Evolutionary conservation across 2,329 filamentous ascomycete species (phyloP).

Genomic region (Volutella citrinella): DNA sequence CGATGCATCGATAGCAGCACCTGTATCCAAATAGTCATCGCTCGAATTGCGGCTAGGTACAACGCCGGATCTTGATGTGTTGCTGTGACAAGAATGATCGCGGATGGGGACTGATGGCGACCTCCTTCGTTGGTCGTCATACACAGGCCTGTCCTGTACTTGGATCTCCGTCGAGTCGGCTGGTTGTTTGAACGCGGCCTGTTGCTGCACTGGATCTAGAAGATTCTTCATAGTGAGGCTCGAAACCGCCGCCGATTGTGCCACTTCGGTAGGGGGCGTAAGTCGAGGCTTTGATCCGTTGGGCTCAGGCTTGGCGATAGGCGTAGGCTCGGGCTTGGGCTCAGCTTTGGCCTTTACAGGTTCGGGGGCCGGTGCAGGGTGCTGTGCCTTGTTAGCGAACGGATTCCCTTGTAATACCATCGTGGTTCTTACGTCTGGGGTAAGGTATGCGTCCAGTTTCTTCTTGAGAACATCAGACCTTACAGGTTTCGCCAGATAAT

Average conservation of each 20-base stretch:
- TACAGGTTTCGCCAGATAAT: constrained; percentile 95
- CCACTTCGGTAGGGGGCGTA: constrained; percentile 7
- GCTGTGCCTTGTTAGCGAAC: constrained; percentile 15
- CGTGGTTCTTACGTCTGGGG: constrained; percentile 28
- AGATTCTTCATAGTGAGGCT: too few species aligned
- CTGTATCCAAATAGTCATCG: constrained; percentile 31
- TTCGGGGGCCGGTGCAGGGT: constrained; percentile 9
- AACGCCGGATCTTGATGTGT: constrained; percentile 14
- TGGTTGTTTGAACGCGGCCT: constrained; percentile 31
- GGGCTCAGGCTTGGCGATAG: too few species aligned
- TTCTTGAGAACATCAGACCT: constrained; percentile 80
- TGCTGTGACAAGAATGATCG: constrained; percentile 20
- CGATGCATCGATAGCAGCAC: too few species aligned
- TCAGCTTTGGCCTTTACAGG: neutral
- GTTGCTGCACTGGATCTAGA: constrained; percentile 30
- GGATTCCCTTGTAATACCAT: neutral
- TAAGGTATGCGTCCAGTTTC: constrained; percentile 65
- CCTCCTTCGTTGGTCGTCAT: constrained; percentile 16
- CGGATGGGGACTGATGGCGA: constrained; percentile 18
- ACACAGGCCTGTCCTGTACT: constrained; percentile 26
- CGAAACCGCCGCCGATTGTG: too few species aligned
- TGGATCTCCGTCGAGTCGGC: constrained; percentile 23
- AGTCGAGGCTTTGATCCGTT: constrained; percentile 8
- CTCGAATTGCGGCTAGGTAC: constrained; percentile 30
- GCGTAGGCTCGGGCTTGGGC: too few species aligned